Base-by-base conservation (phyloP, 495 filamentous ascomycete genomes). In the Penicillium chermesinum region DNA sequence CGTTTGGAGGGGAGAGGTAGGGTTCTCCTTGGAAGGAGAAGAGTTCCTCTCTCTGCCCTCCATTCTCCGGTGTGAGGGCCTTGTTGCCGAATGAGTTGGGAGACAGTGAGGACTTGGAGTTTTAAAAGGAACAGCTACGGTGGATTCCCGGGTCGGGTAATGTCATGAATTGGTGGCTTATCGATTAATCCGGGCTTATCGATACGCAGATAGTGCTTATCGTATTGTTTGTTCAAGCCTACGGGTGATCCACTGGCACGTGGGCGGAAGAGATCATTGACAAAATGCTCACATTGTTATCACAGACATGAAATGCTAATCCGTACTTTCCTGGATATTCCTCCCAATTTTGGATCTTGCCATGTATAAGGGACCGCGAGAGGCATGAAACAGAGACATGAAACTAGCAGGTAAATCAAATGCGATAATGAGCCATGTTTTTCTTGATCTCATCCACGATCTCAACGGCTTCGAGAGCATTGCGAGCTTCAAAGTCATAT, bases 401-500 rank as follows among this genome's bases (percentile, higher is more conserved):
- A 41, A 32, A 35, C 4, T 10, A 30, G 25, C 18, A 9, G 1
- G 33, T 21, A 42, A 53, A 54, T 62, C 58, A 74, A 25, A 70
- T 67, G 27, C 70, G 70, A 55, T 73, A 78, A 45, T 75, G 73
- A 33, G 69, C 68, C 74, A 79, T 79, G 44, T 76, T 76, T 58
- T 74, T 77, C 63, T 73, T 90, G 49, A 96, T 86, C 70, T 95
- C 93, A 42, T 75, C 78, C 33, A 96, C 91, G 63, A 98, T 89
- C 62, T 93, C 89, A 19, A 78, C 75, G n/a, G 91, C 91, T 60
- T 94, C 89, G 21, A 81, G 78, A 1, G 76, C 71, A 57, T 77
- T 90, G 50, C 77, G 80, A 12, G 91, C 88, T 65, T 97, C 91
- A 71, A 97, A 98, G 60, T 98, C 93, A 70, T 98, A 98, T 52